These are phyloP conservation scores for Chalciporus piperatus DNA, from an alignment of 768 basidiomycete species.

Conservation along the genomic window DNA sequence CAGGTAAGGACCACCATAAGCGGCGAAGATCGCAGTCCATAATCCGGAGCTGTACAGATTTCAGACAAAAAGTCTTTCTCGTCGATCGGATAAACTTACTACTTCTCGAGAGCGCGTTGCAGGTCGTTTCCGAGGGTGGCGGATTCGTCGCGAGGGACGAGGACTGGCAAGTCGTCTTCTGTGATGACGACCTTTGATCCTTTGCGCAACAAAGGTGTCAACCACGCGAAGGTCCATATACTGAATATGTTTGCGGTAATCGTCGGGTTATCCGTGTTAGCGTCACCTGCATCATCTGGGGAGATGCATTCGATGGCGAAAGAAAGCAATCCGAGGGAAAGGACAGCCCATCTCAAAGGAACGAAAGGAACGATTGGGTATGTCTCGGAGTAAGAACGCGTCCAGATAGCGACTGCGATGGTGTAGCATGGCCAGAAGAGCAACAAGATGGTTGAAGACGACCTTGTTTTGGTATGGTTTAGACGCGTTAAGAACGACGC, in stretches of 20 bases:
- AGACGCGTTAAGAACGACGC: conserved; percentile 53
- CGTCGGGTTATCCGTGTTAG: conserved; percentile 61
- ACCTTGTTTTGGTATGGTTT: conserved; percentile 69
- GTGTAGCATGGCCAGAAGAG: conserved; percentile 81
- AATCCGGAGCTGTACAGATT: conserved; percentile 49
- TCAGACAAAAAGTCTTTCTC: not conserved
- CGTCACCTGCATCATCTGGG: conserved; percentile 48
- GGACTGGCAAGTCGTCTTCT: conserved; percentile 80
- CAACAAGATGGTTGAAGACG: conserved; percentile 69
- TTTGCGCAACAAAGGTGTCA: conserved; percentile 75
- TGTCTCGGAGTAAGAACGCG: conserved; percentile 50
- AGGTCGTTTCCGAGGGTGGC: conserved; percentile 62
- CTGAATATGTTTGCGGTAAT: conserved; percentile 80
- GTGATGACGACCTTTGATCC: conserved; percentile 66
- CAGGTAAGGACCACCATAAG: conserved; percentile 78
- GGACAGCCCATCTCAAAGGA: conserved; percentile 42
- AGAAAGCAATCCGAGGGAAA: conserved; percentile 46
- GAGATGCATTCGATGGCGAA: conserved; percentile 71
- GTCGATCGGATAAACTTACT: conserved; percentile 41
- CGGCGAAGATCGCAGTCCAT: conserved; percentile 68
- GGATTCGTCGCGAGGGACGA: conserved; percentile 68
- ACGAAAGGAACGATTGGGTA: conserved; percentile 38
- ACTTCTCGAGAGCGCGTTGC: conserved; percentile 56
- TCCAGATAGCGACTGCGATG: conserved; percentile 48
- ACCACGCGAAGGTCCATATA: conserved; percentile 82